Base-by-base conservation (phyloP, 2,329 filamentous ascomycete species). In the Ascosphaera apis region DNA sequence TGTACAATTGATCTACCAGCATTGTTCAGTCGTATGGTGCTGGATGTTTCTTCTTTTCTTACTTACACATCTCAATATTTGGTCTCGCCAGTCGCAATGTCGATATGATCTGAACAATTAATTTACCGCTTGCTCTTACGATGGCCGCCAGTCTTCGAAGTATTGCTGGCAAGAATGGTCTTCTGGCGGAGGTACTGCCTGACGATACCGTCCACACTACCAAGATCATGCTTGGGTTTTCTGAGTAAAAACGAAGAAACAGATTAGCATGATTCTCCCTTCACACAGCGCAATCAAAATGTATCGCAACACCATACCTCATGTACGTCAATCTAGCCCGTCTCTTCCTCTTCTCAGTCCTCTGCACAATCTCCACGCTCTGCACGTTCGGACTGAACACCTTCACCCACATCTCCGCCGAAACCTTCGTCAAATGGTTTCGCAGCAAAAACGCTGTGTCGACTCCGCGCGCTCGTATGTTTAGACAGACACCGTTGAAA, bases 341-440 rank as follows among this genome's bases (percentile, higher is more conserved):
- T 53, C 84, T 75, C 44, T 82, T 81, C 54, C 82, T 71, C 75
- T 83, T 88, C 50, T 70, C 67, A 43, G 72, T 68, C 47, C 86
- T 66, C 69, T 91, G 81, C 55, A 95, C 79, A 47, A 98, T 76
- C 60, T 98, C 86, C 49, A 98, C 82, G 43, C 80, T 81, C 52
- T 78, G 72, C 21, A 95, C 76, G 51, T 80, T 77, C 41, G 86
- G 86, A 51, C 72, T 80, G 63, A 88, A 95, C 40, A 95, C 66
- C 65, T 98, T 98, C 58, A 79, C 83, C 75, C 82, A 92, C 81
- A 92, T 88, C 67, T 98, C 88, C 40, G 92, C 81, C 41, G 81
- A 80, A 4, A 91, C 71, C 47, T 79, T 71, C 45, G 81, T 84
- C 47, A 98, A 61, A 52, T 91, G 74, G 47, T 86, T 86, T 38